Base-by-base conservation (phyloP, 1,139 yeast genomes). In the Magnusiomyces fungicola region DNA sequence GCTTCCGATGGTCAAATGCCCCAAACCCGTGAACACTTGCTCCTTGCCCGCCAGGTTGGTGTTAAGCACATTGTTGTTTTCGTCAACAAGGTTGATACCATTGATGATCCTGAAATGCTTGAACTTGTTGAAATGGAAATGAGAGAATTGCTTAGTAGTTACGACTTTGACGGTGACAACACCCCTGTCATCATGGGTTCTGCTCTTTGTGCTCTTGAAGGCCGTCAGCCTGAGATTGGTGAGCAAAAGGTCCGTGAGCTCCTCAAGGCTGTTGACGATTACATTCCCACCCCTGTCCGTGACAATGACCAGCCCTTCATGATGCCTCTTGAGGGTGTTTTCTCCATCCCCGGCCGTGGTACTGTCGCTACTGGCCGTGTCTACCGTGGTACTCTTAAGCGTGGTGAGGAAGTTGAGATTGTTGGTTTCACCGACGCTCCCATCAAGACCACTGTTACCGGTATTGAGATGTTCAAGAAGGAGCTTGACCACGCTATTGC, bases 1-100 rank as follows among this genome's bases (percentile, higher is more conserved):
- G 98, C 98, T 58, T 78, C 96, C 54, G 98, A 92, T 67, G 98
- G 98, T 67, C 96, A 90, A 75, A 92, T 92, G 98, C 97, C 97
- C 67, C 98, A 92, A 78, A 94, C 98, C 62, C 86, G 97, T 77
- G 98, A 92, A 76, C 98, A 92, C 74, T 78, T 92, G 76, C 76
- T 92, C 71, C 82, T 92, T 67, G 98, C 98, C 57, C 89, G 97
- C 79, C 98, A 92, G 78, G 97, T 92, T 68, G 99, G 99, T 79
- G 96, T 92, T 61, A 95, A 92, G 75, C 80, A 89, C 73, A 81
- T 92, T 69, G 97, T 92, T 70, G 99, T 92, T 49, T 92, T 86
- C 63, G 97, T 94, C 56, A 92, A 92, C 84, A 92, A 92, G 78
- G 94, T 92, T 62, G 98, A 92, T 70, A 86, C 96, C 60, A 81